phyloP scores from a whole-genome alignment of 2,329 filamentous ascomycete genomes.

The Orbilia quercus region DNA sequence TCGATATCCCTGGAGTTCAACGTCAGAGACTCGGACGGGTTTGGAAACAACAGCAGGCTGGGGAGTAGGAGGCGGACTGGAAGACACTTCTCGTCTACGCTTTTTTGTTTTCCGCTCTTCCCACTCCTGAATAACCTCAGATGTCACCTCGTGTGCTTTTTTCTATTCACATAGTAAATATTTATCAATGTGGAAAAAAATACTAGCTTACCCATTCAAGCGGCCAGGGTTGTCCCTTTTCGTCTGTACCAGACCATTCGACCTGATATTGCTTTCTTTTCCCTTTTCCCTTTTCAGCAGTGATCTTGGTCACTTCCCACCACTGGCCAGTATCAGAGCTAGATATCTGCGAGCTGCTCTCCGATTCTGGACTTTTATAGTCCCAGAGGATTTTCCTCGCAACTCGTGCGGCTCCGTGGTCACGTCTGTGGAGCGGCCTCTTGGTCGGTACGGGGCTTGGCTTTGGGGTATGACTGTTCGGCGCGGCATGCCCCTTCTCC shows the following conservation, averaged over 20 bases:
- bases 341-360: slow-evolving; percentile 6
- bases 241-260: slow-evolving; percentile 41
- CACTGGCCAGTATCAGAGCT: slow-evolving; percentile 28
- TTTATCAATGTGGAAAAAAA: not conserved
- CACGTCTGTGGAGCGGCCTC: not conserved
- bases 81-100: slow-evolving; percentile 20
- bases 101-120: slow-evolving; percentile 24
- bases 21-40: slow-evolving; percentile 1
- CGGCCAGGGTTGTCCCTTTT: slow-evolving; percentile 39
- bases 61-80: slow-evolving; percentile 12
- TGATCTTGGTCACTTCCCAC: slow-evolving; percentile 30
- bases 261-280: slow-evolving; percentile 29
- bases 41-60: slow-evolving; percentile 3
- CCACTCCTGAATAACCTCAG: slow-evolving; percentile 20
- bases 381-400: not conserved
- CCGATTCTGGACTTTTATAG: slow-evolving; percentile 18
- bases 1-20: slow-evolving; percentile 14
- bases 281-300: slow-evolving; percentile 22
- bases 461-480: slow-evolving; percentile 23
- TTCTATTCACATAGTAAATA: slow-evolving; percentile 26
- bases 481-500: slow-evolving; percentile 18
- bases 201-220: slow-evolving; percentile 39
- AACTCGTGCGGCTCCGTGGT: slow-evolving; percentile 27
- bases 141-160: slow-evolving; percentile 27
- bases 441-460: slow-evolving; percentile 34